Conservation (phyloP, 2,329 filamentous ascomycete species). For the Colletotrichum echinochloae region DNA sequence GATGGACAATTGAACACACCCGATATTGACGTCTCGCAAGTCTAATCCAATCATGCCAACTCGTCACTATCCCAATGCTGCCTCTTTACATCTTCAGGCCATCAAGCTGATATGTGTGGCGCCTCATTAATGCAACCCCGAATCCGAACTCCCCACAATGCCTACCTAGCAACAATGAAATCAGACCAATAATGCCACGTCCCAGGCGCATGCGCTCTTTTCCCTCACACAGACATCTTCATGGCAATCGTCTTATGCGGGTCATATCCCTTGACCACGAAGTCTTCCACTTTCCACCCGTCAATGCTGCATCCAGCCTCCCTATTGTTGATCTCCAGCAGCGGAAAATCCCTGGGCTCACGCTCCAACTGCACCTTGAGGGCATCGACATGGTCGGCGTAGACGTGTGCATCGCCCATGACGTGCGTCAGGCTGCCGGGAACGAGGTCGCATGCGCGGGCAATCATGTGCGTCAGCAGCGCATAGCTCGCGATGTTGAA, state of each 20-base stretch:
- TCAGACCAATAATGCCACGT: conserved; percentile 13
- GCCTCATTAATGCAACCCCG: conserved; percentile 37
- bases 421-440: conserved; percentile 92
- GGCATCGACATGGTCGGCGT: conserved; percentile 91
- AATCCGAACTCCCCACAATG: conserved; percentile 24
- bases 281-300: conserved; percentile 89
- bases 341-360: conserved; percentile 85
- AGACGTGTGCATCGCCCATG: conserved; percentile 99
- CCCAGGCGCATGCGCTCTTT: conserved; percentile 13
- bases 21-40: not conserved
- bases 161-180: conserved; percentile 5
- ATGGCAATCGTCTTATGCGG: conserved; percentile 94
- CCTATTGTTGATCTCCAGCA: conserved; percentile 75
- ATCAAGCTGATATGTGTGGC: conserved; percentile 13
- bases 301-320: conserved; percentile 82
- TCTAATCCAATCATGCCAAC: conserved; percentile 14
- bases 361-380: conserved; percentile 83
- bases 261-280: conserved; percentile 87
- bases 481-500: conserved; percentile 99
- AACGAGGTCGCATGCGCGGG: conserved; percentile 84
- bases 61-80: conserved; percentile 19
- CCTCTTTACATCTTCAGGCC: conserved; percentile 33
- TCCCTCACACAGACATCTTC: conserved; percentile 91
- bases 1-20: not conserved
- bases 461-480: conserved; percentile 93